phyloP scores from a whole-genome alignment of 257 asterid genomes.

The Cordia subcordata region DNA sequence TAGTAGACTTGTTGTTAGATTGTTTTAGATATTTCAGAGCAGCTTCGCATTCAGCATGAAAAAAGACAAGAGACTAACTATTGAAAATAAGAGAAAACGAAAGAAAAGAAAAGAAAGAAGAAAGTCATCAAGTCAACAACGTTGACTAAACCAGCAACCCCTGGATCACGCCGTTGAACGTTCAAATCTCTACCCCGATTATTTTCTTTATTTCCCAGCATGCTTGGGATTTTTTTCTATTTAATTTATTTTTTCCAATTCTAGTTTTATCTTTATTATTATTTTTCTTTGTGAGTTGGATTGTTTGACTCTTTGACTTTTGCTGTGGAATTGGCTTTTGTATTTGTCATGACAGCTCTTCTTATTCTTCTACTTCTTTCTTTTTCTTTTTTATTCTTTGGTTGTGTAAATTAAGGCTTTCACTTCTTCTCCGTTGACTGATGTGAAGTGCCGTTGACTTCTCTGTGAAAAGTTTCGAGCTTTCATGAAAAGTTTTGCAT shows the following conservation, averaged over 20 bases:
- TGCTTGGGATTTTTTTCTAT: background rate
- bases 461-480: background rate
- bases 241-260: no score
- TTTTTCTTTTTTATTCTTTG: no score
- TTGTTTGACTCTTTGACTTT: background rate
- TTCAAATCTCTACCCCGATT: background rate
- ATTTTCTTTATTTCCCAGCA: background rate
- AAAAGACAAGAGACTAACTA: no score
- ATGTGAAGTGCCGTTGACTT: conserved; percentile 1
- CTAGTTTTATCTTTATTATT: no score
- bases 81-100: no score
- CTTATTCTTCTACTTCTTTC: background rate
- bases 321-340: background rate
- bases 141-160: conserved; percentile 18
- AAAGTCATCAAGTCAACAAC: no score
- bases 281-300: background rate
- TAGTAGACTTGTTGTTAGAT: no score
- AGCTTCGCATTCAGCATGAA: no score
- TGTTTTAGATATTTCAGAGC: no score
- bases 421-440: background rate
- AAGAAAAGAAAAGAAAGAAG: conserved; percentile 4
- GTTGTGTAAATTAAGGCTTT: background rate
- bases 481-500: background rate
- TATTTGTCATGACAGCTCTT: background rate
- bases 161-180: background rate